Evolutionary conservation across 2,329 filamentous ascomycete genomes (phyloP).

Genomic region (Paracoccidioides brasiliensis): DNA sequence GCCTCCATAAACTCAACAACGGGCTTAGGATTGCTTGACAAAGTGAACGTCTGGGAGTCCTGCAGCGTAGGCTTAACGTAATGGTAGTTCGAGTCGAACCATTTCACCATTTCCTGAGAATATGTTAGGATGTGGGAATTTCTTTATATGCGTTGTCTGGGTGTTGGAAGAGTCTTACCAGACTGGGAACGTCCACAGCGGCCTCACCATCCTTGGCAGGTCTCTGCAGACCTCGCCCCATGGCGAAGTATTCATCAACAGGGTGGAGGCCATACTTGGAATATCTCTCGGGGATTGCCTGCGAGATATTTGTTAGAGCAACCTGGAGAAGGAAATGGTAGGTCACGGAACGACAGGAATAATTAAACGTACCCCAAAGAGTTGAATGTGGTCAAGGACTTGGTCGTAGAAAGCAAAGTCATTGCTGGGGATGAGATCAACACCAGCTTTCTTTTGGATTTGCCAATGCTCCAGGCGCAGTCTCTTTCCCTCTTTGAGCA

Average conservation of each 20-base stretch:
- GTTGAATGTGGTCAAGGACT: constrained; percentile 93
- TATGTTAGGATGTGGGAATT: constrained; percentile 13
- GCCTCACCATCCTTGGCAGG: constrained; percentile 40
- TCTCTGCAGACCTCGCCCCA: constrained; percentile 97
- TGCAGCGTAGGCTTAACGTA: constrained; percentile 99
- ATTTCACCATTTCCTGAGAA: constrained; percentile 92
- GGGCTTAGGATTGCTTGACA: constrained; percentile 77
- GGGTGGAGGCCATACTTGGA: constrained; percentile 74
- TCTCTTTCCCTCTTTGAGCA: constrained; percentile 90
- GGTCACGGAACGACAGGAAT: too few species aligned
- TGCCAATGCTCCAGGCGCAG: constrained; percentile 97
- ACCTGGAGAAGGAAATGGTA: background rate
- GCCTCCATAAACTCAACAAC: constrained; percentile 91
- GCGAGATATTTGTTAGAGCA: constrained; percentile 1
- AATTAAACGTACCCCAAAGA: constrained; percentile 64
- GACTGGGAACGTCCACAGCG: constrained; percentile 70
- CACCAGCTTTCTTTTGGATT: constrained; percentile 97
- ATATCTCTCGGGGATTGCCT: constrained; percentile 90
- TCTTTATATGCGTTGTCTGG: background rate
- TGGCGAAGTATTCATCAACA: constrained; percentile 97
- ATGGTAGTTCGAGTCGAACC: constrained; percentile 99
- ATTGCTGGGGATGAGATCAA: constrained; percentile 97
- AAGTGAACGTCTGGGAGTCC: constrained; percentile 92
- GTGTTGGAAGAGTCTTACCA: constrained; percentile 37
- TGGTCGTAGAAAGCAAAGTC: constrained; percentile 99